Evolutionary conservation across 2,329 filamentous ascomycete species (phyloP).

Genomic region (Lanzia echinophila): DNA sequence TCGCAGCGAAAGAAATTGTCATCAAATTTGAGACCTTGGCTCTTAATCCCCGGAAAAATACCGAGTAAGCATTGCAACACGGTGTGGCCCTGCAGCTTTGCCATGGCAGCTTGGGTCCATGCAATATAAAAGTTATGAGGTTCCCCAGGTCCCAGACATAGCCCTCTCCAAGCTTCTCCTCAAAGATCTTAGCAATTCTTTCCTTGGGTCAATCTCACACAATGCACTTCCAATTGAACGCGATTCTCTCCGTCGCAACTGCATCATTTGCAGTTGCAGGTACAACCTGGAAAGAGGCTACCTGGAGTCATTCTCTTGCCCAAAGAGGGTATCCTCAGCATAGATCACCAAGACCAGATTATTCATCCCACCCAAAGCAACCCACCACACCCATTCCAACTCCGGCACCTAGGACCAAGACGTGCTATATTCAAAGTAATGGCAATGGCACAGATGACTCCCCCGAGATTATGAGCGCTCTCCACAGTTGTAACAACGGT

Average conservation of each 20-base stretch:
- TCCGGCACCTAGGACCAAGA: conserved; percentile 17
- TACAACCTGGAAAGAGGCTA: conserved; percentile 16
- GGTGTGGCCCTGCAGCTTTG: not conserved
- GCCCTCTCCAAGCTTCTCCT: not conserved
- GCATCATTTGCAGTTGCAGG: conserved; percentile 20
- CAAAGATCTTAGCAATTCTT: not conserved
- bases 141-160: not conserved
- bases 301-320: conserved; percentile 12
- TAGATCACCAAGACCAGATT: conserved; percentile 20
- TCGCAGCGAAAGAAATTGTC: not conserved
- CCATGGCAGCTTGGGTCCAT: not conserved
- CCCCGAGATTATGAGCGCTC: conserved; percentile 44
- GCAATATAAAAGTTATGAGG: conserved; percentile 3
- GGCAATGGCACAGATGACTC: conserved; percentile 30
- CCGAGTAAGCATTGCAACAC: not conserved
- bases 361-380: conserved; percentile 20
- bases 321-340: conserved; percentile 15
- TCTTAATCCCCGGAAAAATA: conserved; percentile 1
- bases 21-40: not conserved
- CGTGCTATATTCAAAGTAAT: conserved; percentile 26
- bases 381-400: conserved; percentile 15
- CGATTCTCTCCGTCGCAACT: conserved; percentile 18
- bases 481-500: conserved; percentile 54
- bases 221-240: conserved; percentile 24
- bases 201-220: conserved; percentile 6